Conservation (phyloP, 129 eudicot genomes). For the Helianthus tuberosus region DNA sequence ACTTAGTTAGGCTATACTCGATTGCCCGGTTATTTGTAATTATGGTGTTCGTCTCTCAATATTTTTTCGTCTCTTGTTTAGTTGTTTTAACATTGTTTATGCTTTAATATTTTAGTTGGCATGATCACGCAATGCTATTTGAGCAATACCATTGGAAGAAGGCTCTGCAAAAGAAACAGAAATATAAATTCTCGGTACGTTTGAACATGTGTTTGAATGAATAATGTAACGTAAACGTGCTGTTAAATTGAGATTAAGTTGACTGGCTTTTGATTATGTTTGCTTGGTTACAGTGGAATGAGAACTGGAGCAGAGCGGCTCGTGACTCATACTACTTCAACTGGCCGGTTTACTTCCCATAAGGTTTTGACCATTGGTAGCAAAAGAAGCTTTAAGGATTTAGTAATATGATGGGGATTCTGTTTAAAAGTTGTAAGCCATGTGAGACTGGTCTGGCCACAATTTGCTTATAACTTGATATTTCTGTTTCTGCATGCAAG, state of each 20-base stretch:
- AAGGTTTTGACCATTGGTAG: constrained; percentile 21
- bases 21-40: neutral
- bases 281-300: constrained; percentile 73
- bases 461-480: neutral
- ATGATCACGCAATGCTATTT: constrained; percentile 81
- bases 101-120: constrained; percentile 66
- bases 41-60: neutral
- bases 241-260: neutral
- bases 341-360: constrained; percentile 89
- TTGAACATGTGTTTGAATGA: neutral
- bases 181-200: constrained; percentile 68
- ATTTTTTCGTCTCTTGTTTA: neutral
- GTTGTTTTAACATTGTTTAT: constrained; percentile 1
- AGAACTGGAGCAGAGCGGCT: constrained; percentile 54
- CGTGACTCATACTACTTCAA: constrained; percentile 86
- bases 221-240: constrained; percentile 4
- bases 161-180: constrained; percentile 65
- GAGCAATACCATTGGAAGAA: constrained; percentile 95
- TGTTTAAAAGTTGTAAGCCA: constrained; percentile 15
- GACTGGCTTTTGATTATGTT: constrained; percentile 9
- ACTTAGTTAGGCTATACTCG: neutral
- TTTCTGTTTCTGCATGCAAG: neutral
- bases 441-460: constrained; percentile 30
- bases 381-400: neutral
- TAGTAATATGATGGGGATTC: constrained; percentile 17